phyloP scores from a whole-genome alignment of 139 green algal species.

The Mychonastes homosphaera region DNA sequence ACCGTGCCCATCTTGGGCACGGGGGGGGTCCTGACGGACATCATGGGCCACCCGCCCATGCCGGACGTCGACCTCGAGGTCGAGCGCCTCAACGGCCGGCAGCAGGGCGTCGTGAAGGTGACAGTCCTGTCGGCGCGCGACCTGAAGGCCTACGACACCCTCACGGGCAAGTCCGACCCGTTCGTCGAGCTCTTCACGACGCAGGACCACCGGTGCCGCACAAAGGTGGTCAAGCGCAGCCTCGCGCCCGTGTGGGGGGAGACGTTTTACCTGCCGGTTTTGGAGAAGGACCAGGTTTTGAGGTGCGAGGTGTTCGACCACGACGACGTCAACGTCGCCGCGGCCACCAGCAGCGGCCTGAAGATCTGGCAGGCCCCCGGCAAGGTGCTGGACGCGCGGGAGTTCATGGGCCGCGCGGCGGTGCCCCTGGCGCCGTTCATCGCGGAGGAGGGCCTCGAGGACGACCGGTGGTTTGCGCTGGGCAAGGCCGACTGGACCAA shows the following conservation, averaged over 20 bases:
- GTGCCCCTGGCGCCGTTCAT: conserved; percentile 17
- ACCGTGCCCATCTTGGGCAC: conserved; percentile 21
- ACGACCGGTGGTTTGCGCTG: conserved; percentile 17
- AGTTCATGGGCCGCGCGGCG: conserved; percentile 17
- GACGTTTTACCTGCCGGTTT: conserved; percentile 17
- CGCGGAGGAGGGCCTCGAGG: conserved; percentile 16
- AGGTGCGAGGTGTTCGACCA: conserved; percentile 28
- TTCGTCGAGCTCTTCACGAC: conserved; percentile 23
- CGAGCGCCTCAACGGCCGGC: conserved; percentile 25
- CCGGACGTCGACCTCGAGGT: conserved; percentile 19
- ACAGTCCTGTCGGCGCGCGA: conserved; percentile 16
- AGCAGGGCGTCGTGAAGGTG: conserved; percentile 26
- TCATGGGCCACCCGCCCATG: conserved; percentile 1
- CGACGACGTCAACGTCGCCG: conserved; percentile 19
- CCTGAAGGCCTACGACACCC: conserved; percentile 17
- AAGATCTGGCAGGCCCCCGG: not conserved
- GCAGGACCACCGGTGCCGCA: conserved; percentile 4
- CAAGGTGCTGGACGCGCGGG: not conserved
- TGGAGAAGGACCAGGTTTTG: conserved; percentile 24
- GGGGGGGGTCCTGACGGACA: conserved; percentile 10
- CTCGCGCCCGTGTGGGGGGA: conserved; percentile 19
- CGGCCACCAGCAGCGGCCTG: no score
- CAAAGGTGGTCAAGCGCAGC: conserved; percentile 17
- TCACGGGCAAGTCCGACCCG: conserved; percentile 25
- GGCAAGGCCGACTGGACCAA: conserved; percentile 18